Percentiles rank a stretch among this genome's conserved stretches.
phyloP scores from a whole-genome alignment of 176 grass and related monocot genomes.

The Tillandsia fasciculata region DNA sequence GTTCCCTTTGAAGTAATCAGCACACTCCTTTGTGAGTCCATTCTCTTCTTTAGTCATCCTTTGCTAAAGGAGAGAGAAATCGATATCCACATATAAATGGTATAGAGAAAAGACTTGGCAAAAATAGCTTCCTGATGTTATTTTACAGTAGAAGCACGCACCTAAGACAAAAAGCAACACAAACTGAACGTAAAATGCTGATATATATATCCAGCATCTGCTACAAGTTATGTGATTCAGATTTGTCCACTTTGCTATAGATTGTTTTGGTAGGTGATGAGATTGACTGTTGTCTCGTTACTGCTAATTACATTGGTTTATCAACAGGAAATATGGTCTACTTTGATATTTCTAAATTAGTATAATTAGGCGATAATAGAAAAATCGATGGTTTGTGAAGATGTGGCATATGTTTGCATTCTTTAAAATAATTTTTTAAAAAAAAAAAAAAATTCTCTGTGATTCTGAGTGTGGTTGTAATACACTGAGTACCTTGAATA shows the following conservation, averaged over 20 bases:
- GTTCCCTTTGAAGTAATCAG: constrained; percentile 17
- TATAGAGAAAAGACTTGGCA: not conserved
- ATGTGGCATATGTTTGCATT: not conserved
- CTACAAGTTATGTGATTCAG: too few relatives aligned
- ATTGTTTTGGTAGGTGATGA: too few relatives aligned
- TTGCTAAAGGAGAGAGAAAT: constrained; percentile 20
- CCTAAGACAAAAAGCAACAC: not conserved
- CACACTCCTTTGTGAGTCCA: constrained; percentile 22
- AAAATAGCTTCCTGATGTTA: not conserved
- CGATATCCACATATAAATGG: not conserved
- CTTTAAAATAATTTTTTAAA: not conserved
- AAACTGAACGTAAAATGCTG: too few relatives aligned
- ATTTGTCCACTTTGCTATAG: too few relatives aligned
- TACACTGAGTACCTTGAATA: not conserved
- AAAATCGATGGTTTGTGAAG: not conserved
- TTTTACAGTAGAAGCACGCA: not conserved
- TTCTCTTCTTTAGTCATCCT: constrained; percentile 26
- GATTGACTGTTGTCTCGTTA: too few relatives aligned
- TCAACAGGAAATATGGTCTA: too few relatives aligned
- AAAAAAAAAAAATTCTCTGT: too few relatives aligned
- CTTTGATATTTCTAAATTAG: too few relatives aligned
- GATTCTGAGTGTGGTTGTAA: not conserved
- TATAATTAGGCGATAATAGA: not conserved
- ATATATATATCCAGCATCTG: too few relatives aligned
- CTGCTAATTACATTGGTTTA: too few relatives aligned